A percentile compares a stretch with the other conserved stretches of the same genome.
phyloP scores from a whole-genome alignment of 2,329 filamentous ascomycete genomes.

The Ampelomyces quisqualis region DNA sequence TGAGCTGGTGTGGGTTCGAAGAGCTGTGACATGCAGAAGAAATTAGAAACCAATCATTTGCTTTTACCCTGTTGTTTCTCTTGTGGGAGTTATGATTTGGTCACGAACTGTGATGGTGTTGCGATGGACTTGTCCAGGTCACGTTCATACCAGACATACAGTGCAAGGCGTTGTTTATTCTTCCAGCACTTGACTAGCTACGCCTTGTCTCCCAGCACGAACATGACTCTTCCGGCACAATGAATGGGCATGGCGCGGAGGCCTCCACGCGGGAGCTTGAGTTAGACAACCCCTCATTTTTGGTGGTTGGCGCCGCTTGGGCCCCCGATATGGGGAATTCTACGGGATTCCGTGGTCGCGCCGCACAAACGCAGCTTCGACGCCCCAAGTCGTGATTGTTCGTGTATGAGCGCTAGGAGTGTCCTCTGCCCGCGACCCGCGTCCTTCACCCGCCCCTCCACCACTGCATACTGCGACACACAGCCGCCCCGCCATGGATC shows the following conservation, averaged over 20 bases:
- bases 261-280: too few relatives aligned
- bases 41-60: slow-evolving; percentile 7
- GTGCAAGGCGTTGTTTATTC: slow-evolving; percentile 4
- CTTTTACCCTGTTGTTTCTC: slow-evolving; percentile 7
- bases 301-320: neutral
- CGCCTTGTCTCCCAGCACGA: too few relatives aligned
- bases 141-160: slow-evolving; percentile 5
- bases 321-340: neutral
- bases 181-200: too few relatives aligned
- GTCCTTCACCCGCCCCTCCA: neutral
- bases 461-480: neutral
- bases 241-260: too few relatives aligned
- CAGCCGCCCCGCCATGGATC: slow-evolving; percentile 50
- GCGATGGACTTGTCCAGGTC: neutral
- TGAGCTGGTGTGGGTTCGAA: neutral
- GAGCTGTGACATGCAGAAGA: slow-evolving; percentile 4
- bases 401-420: too few relatives aligned
- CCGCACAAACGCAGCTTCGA: neutral
- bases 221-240: too few relatives aligned
- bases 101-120: slow-evolving; percentile 1
- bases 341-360: too few relatives aligned
- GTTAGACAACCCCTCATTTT: neutral
- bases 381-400: neutral
- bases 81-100: neutral
- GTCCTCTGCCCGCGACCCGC: neutral